A percentile compares a stretch with the other conserved stretches of the same genome.
phyloP scores from a whole-genome alignment of 805 yeast genomes.

The Peterozyma xylosa region DNA sequence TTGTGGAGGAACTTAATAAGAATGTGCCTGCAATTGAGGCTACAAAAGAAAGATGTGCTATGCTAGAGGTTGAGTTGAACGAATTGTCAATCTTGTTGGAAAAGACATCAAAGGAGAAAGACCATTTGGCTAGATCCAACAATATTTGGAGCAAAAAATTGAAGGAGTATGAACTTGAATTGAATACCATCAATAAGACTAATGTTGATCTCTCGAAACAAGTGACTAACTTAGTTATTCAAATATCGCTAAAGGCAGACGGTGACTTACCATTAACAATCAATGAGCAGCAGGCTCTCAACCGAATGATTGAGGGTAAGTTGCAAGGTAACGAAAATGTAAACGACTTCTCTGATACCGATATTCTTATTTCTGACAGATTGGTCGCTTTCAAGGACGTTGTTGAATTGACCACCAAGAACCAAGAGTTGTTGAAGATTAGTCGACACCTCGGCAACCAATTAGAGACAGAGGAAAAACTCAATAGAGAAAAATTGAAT shows the following conservation, averaged over 20 bases:
- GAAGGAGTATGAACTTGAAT: slow-evolving; percentile 38
- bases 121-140: slow-evolving; percentile 26
- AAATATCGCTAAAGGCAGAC: slow-evolving; percentile 48
- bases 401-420: slow-evolving; percentile 63
- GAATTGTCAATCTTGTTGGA: slow-evolving; percentile 52
- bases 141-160: slow-evolving; percentile 19
- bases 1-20: slow-evolving; percentile 69
- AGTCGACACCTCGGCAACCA: slow-evolving; percentile 67
- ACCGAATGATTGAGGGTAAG: slow-evolving; percentile 35
- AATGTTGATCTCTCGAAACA: slow-evolving; percentile 75
- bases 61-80: slow-evolving; percentile 47
- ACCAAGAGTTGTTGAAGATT: slow-evolving; percentile 61
- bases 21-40: slow-evolving; percentile 71
- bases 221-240: slow-evolving; percentile 65
- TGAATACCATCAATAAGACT: slow-evolving; percentile 42
- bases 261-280: slow-evolving; percentile 55
- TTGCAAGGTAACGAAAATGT: slow-evolving; percentile 18
- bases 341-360: slow-evolving; percentile 55
- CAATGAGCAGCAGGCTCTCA: slow-evolving; percentile 60
- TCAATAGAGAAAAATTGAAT: slow-evolving; percentile 23
- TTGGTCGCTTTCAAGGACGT: slow-evolving; percentile 63
- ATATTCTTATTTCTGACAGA: slow-evolving; percentile 61
- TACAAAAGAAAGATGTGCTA: slow-evolving; percentile 50
- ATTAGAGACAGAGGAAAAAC: slow-evolving; percentile 55
- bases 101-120: slow-evolving; percentile 40